Conservation (phyloP, 1,139 yeast species). For the Lipomyces yarrowii region DNA sequence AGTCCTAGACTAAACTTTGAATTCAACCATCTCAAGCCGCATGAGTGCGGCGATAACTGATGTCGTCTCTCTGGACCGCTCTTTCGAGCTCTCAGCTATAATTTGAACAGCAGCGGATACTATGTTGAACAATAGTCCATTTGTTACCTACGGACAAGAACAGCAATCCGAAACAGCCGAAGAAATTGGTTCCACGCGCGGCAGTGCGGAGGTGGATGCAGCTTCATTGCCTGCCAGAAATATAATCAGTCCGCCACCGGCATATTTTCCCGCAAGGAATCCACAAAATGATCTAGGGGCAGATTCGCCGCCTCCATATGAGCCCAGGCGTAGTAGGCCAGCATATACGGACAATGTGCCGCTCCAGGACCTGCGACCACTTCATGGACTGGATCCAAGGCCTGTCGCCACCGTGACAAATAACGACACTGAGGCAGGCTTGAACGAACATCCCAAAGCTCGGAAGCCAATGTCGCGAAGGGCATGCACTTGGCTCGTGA, state of each 20-base stretch:
- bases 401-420: neutral
- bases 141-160: neutral
- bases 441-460: neutral
- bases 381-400: neutral
- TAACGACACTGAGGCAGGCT: neutral
- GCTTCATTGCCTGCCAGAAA: neutral
- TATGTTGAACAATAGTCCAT: neutral
- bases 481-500: neutral
- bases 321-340: neutral
- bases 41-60: too few species aligned
- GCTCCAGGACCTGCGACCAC: neutral
- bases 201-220: neutral
- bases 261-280: neutral
- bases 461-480: neutral
- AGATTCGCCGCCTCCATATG: neutral
- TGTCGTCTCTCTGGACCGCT: too few species aligned
- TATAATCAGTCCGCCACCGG: neutral
- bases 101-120: neutral
- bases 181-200: neutral
- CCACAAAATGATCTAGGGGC: neutral
- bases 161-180: neutral
- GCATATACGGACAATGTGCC: neutral
- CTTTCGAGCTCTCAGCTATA: neutral
- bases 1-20: neutral
- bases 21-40: neutral